These are phyloP conservation scores for Pyrenophora seminiperda DNA, from an alignment of 2,329 filamentous ascomycete species.

Conservation along the genomic window DNA sequence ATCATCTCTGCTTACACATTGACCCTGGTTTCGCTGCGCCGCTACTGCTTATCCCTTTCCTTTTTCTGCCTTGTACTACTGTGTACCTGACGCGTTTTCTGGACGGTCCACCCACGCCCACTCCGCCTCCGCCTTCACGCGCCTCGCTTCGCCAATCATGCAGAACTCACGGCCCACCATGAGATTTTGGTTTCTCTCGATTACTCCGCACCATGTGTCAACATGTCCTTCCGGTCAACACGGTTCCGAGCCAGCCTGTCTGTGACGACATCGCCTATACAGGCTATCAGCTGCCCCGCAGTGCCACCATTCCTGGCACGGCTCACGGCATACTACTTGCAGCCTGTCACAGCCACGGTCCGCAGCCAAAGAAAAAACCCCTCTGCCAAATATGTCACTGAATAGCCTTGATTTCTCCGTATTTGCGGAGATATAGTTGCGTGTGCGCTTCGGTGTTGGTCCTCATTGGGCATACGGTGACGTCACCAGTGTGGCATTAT, in stretches of 20 bases:
- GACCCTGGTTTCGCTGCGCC: neutral
- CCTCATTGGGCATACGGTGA: constrained; percentile 1
- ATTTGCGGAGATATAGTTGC: neutral
- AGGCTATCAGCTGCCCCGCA: constrained; percentile 7
- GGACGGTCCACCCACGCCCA: neutral
- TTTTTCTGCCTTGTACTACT: neutral
- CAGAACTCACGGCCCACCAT: neutral
- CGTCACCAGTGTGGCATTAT: constrained; percentile 9
- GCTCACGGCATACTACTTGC: neutral
- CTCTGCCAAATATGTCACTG: constrained; percentile 14
- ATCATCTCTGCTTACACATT: neutral
- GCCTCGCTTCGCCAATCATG: constrained; percentile 1
- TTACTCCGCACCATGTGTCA: constrained; percentile 10
- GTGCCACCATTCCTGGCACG: neutral
- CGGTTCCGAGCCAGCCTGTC: constrained; percentile 1
- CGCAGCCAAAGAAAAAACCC: neutral
- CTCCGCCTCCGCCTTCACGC: neutral
- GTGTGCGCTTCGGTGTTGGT: neutral
- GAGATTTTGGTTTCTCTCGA: neutral
- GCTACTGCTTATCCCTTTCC: neutral
- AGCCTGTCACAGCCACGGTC: constrained; percentile 1
- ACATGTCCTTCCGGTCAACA: constrained; percentile 4
- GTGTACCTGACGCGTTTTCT: neutral
- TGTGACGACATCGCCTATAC: constrained; percentile 13
- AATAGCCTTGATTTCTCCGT: constrained; percentile 2